phyloP scores from a whole-genome alignment of 1,284 basidiomycete genomes.

The Rhodotorula glutinis region DNA sequence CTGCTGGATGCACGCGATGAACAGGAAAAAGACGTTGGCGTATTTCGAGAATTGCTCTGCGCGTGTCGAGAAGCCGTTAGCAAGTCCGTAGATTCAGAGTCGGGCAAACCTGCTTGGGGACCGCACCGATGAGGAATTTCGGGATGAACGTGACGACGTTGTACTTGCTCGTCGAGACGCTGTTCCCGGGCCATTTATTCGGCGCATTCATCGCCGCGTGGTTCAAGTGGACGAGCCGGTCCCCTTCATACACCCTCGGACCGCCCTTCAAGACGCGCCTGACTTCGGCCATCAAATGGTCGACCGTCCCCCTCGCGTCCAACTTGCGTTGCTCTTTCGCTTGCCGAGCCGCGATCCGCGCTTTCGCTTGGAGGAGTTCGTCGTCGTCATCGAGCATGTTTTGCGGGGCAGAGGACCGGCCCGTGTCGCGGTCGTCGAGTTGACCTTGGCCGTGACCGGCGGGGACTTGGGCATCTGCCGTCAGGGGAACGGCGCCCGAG shows the following conservation, averaged over 20 bases:
- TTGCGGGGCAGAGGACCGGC: constrained; percentile 2
- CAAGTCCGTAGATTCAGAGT: background rate
- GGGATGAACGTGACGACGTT: constrained; percentile 83
- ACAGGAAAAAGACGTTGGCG: constrained; percentile 97
- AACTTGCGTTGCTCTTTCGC: constrained; percentile 17
- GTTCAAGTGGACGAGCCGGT: constrained; percentile 40
- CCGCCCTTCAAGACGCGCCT: constrained; percentile 16
- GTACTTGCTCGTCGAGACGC: constrained; percentile 94
- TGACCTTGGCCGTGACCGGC: constrained; percentile 32
- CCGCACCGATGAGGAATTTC: constrained; percentile 84
- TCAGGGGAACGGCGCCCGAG: constrained; percentile 21
- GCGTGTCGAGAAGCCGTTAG: constrained; percentile 9
- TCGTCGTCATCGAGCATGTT: constrained; percentile 41
- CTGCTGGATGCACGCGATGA: constrained; percentile 97
- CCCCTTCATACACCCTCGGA: constrained; percentile 35
- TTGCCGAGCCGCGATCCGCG: constrained; percentile 23
- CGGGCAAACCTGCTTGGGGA: too few relatives aligned
- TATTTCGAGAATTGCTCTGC: constrained; percentile 97
- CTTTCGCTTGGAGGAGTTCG: constrained; percentile 32
- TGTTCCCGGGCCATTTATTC: constrained; percentile 57
- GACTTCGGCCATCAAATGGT: constrained; percentile 9
- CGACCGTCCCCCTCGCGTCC: background rate
- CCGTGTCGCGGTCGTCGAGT: constrained; percentile 11
- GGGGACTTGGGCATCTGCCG: constrained; percentile 26
- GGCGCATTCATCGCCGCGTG: constrained; percentile 33